Evolutionary conservation across 768 basidiomycete species (phyloP), one percentile per base, ranked within the genome.

Genomic region (Pholiota conissans): DNA sequence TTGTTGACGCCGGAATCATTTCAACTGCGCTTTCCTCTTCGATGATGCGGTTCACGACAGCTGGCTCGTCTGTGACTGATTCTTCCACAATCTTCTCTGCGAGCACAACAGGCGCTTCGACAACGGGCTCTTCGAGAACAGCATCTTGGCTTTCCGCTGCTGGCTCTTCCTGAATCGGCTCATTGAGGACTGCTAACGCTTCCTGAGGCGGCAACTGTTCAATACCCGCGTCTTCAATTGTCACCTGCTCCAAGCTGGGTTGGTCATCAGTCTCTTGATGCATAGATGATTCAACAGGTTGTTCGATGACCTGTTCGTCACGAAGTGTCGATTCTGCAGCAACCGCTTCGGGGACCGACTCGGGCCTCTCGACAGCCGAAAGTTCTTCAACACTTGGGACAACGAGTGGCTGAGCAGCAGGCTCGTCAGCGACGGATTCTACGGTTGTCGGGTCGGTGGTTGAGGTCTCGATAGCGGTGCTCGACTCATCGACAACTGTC

Each of bases 11-110:
- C 1, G 6, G 51, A 16, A n/a, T n/a, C n/a, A n/a, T n/a, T n/a
- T n/a, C n/a, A n/a, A n/a, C n/a, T n/a, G n/a, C n/a, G n/a, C n/a
- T n/a, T n/a, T n/a, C n/a, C 22, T 10, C 18, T 14, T 39, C 37
- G 3, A 39, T 39, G 20, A 5, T 20, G 3, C 2, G n/a, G 3
- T 47, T 24, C 8, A 50, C 59, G 8, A 50, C 42, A 46, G 42
- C 42, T 7, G 30, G 52, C 32, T 56, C 49, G 29, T 62, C 60
- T 7, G 20, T 35, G 18, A 49, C 5, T 30, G 56, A 16, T 30
- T 46, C 51, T 29, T 58, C 51, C 8, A 28, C 35, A 35, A 46
- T 10, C 29, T 35, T 26, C 46, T 47, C 46, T 5, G 2, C 46
- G 3, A 8, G n/a, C n/a, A n/a, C 2, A 14, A 24, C 24, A 3